Evolutionary conservation across 768 basidiomycete species (phyloP), one percentile per base, ranked within the genome.

Genomic region (Mycena pura): DNA sequence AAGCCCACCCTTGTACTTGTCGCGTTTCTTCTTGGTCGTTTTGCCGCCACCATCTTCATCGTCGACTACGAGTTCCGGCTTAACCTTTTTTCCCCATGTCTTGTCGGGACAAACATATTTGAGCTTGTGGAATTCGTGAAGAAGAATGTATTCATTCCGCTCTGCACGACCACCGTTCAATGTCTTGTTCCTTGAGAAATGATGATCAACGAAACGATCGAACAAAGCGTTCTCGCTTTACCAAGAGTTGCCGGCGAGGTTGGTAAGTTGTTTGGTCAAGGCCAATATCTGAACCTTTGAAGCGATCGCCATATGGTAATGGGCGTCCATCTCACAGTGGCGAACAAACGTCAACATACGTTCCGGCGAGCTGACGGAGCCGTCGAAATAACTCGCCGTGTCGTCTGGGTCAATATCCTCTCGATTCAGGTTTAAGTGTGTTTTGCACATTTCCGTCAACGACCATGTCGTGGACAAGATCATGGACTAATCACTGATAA

Each of bases 21-120:
- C 96, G 49, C 88, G 86, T 71, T 90, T 93, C 40, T 80, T 78
- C 68, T 93, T 93, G 28, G 78, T 76, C 4, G 80, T 73, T 68
- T 87, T 87, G 28, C 83, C 85, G 19, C 81, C 82, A 11, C 80
- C 83, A 43, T 88, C 87, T 10, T 79, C 80, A 49, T 89, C 84
- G 21, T 84, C 84, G 49, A 83, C 84, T 44, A 83, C 79, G 3
- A 77, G 73, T 56, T 83, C 82, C 17, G 72, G 69, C 75, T 81
- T 86, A 3, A 80, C 74, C 73, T 90, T 93, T 79, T 93, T 93
- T 36, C 90, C 90, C 76, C 86, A 95, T 1, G 83, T 82, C 74
- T 99, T 99, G 80, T 99, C 97, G 1, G 97, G 97, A 65, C 95
- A 94, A 66, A 99, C 88, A 70, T 96, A 98, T 74, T 98, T 98